Evolutionary conservation across 2,329 filamentous ascomycete species (phyloP).

Genomic region (Botrytis cinerea): DNA sequence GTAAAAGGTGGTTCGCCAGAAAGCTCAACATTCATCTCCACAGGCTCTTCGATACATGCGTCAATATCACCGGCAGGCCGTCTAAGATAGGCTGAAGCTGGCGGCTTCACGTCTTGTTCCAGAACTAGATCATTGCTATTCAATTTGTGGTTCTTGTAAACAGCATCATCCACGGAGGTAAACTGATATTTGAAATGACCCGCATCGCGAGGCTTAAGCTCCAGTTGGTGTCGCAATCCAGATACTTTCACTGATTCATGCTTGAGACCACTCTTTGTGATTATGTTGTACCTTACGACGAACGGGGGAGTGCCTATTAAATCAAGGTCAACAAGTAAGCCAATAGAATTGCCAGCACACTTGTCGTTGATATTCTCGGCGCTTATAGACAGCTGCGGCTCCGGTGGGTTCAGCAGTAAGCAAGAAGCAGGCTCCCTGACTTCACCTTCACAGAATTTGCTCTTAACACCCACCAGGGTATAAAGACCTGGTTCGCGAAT

Average conservation of each 20-base stretch:
- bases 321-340: constrained; percentile 84
- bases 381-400: constrained; percentile 74
- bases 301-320: constrained; percentile 93
- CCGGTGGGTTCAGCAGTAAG: constrained; percentile 83
- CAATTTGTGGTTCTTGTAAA: constrained; percentile 71
- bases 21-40: constrained; percentile 73
- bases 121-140: constrained; percentile 63
- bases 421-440: constrained; percentile 94
- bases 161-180: constrained; percentile 73
- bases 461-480: constrained; percentile 76
- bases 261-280: constrained; percentile 56
- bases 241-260: constrained; percentile 53
- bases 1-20: constrained; percentile 84
- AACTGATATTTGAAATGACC: constrained; percentile 89
- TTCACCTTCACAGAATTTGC: constrained; percentile 81
- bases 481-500: constrained; percentile 84
- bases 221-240: constrained; percentile 80
- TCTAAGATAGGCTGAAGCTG: constrained; percentile 75
- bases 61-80: constrained; percentile 56
- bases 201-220: constrained; percentile 77
- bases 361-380: constrained; percentile 88
- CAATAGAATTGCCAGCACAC: constrained; percentile 91
- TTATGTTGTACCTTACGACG: constrained; percentile 74
- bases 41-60: constrained; percentile 80
- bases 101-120: constrained; percentile 90